A percentile compares a stretch with the other conserved stretches of the same genome.
Conservation (phyloP, 306 rosid species). For the Psophocarpus tetragonolobus region DNA sequence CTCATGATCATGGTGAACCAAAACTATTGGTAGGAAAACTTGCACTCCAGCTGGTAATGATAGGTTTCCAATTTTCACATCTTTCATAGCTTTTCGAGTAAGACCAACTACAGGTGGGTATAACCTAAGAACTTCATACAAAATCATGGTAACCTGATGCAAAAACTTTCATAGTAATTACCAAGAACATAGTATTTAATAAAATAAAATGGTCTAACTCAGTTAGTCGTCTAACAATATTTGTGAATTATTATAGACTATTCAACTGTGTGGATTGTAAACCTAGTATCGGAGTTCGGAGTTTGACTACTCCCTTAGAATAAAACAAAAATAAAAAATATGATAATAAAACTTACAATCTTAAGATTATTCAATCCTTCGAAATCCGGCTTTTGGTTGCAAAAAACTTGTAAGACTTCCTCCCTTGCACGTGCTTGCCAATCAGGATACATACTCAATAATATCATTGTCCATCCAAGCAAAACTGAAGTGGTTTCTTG, state of each 20-base stretch:
- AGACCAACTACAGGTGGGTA: not conserved
- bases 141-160: not conserved
- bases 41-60: not conserved
- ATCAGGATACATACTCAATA: not conserved
- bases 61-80: not conserved
- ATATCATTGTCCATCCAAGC: not conserved
- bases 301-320: too few species aligned
- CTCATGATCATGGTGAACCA: not conserved
- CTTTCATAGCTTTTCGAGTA: not conserved
- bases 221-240: too few species aligned
- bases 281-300: too few species aligned
- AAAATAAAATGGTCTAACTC: too few species aligned
- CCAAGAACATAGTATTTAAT: too few species aligned
- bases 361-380: too few species aligned
- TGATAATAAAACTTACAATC: too few species aligned
- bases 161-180: not conserved
- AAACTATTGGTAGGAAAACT: not conserved
- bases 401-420: not conserved
- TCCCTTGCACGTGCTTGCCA: not conserved
- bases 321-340: too few species aligned
- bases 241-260: too few species aligned
- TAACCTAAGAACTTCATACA: not conserved
- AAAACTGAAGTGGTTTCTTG: slow-evolving; percentile 57
- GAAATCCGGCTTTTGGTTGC: too few species aligned
- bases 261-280: too few species aligned